Conservation (phyloP, 177 flowering plant genomes). For the Telopea speciosissima region DNA sequence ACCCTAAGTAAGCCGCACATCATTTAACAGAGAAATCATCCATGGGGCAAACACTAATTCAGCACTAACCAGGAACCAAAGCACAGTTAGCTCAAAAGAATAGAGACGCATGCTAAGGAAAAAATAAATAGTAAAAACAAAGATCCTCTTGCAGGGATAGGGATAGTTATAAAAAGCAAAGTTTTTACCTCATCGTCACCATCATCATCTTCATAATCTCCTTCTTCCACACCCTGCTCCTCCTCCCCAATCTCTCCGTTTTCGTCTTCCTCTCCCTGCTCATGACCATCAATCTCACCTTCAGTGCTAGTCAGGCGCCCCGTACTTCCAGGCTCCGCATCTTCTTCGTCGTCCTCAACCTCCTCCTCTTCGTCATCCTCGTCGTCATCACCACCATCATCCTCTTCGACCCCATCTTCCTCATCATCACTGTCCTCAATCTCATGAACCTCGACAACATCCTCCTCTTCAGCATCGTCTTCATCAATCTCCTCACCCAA, state of each 20-base stretch:
- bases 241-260: conserved; percentile 70
- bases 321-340: conserved; percentile 38
- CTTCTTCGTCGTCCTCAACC: conserved; percentile 66
- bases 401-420: conserved; percentile 36
- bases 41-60: neutral
- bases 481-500: conserved; percentile 59
- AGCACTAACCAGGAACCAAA: neutral
- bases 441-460: conserved; percentile 64
- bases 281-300: conserved; percentile 93
- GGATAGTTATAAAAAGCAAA: neutral
- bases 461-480: conserved; percentile 56
- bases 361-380: conserved; percentile 75
- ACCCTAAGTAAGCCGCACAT: neutral
- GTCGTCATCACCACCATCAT: conserved; percentile 57
- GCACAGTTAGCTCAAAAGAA: neutral
- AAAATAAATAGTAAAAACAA: no score
- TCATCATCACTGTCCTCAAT: conserved; percentile 58
- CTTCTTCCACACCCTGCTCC: neutral
- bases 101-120: neutral
- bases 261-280: conserved; percentile 83
- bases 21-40: neutral
- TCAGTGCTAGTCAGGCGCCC: conserved; percentile 51
- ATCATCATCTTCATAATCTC: neutral
- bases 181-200: neutral
- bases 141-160: neutral